phyloP scores from a whole-genome alignment of 352 stramenopile species.

The Blastocystis sp. region DNA sequence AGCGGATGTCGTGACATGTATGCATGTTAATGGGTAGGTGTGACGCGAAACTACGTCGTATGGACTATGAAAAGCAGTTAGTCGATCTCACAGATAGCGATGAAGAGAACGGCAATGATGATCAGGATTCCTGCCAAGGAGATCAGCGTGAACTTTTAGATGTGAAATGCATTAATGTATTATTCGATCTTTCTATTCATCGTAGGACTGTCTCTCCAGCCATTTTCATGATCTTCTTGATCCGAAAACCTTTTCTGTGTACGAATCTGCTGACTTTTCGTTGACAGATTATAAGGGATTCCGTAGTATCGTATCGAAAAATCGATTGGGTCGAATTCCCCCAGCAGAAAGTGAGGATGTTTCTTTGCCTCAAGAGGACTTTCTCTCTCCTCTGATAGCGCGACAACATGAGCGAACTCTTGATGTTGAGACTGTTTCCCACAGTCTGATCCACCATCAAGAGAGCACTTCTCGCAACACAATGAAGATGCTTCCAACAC shows the following conservation, averaged over 20 bases:
- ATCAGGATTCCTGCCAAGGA: background rate
- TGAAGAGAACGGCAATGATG: background rate
- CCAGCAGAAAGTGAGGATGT: background rate
- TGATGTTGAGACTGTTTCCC: background rate
- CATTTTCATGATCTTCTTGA: conserved; percentile 44
- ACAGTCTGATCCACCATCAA: background rate
- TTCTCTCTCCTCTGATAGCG: background rate
- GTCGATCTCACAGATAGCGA: too few relatives aligned
- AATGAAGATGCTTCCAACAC: background rate
- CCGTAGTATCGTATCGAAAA: background rate
- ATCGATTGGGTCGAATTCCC: background rate
- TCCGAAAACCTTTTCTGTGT: background rate
- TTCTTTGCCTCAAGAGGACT: background rate
- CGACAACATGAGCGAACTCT: background rate
- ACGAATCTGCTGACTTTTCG: background rate
- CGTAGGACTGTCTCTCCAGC: conserved; percentile 29
- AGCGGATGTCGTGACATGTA: background rate
- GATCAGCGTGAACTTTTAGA: conserved; percentile 8
- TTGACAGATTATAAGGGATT: background rate
- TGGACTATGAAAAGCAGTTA: conserved; percentile 1
- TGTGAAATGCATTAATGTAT: conserved; percentile 39
- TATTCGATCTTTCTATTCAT: background rate
- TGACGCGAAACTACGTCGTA: background rate
- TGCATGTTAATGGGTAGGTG: background rate
- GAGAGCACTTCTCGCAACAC: background rate